These are phyloP conservation scores for Glycine latifolia DNA, from an alignment of 306 rosid species.

Conservation along the genomic window DNA sequence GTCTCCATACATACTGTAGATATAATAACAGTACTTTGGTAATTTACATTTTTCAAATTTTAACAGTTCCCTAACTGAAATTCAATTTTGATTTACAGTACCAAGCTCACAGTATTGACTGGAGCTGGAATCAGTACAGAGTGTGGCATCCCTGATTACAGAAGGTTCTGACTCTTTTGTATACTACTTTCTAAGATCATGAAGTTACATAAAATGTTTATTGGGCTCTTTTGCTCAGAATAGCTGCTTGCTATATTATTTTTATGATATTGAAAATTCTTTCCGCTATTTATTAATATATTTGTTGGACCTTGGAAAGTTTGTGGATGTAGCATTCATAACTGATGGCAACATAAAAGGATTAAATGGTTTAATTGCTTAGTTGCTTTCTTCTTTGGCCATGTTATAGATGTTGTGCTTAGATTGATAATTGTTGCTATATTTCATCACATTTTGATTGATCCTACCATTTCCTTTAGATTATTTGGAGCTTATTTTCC, in stretches of 20 bases:
- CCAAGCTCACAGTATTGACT: slow-evolving; percentile 74
- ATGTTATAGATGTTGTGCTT: too few relatives aligned
- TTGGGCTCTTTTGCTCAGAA: background rate
- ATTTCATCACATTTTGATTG: too few relatives aligned
- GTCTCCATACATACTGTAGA: background rate
- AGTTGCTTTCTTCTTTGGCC: too few relatives aligned
- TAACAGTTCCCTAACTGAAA: slow-evolving; percentile 33
- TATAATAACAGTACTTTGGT: slow-evolving; percentile 20
- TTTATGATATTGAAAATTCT: background rate
- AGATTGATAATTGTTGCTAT: too few relatives aligned
- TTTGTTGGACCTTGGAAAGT: slow-evolving; percentile 29
- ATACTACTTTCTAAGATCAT: background rate
- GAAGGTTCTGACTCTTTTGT: slow-evolving; percentile 66
- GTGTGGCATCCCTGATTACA: slow-evolving; percentile 95
- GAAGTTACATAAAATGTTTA: slow-evolving; percentile 28
- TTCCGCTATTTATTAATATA: slow-evolving; percentile 5
- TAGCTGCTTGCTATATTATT: background rate
- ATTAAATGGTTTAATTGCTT: too few relatives aligned
- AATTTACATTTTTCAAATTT: background rate
- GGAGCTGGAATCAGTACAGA: slow-evolving; percentile 99
- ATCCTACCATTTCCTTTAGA: too few relatives aligned
- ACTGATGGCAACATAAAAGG: background rate
- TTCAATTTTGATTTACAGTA: slow-evolving; percentile 58
- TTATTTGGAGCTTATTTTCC: too few relatives aligned
- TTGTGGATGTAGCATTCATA: background rate